Evolutionary conservation across 2,329 filamentous ascomycete species (phyloP).

Genomic region (Chaetothyriales sp.): DNA sequence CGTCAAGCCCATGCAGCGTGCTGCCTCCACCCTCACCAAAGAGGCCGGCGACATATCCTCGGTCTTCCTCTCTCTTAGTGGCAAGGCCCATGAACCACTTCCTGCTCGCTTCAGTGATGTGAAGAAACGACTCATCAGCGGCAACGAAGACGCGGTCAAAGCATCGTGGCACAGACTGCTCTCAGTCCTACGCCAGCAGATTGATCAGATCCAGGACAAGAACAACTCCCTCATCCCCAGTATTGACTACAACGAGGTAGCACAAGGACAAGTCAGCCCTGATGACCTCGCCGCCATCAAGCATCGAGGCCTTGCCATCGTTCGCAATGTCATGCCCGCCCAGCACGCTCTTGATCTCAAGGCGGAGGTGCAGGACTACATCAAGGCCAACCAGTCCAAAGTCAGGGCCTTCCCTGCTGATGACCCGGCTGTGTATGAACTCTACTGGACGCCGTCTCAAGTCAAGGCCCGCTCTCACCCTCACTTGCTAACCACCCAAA

Average conservation of each 20-base stretch:
- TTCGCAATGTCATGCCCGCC: slow-evolving; percentile 50
- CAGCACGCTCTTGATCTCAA: slow-evolving; percentile 51
- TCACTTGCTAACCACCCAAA: slow-evolving; percentile 46
- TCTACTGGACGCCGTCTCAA: slow-evolving; percentile 61
- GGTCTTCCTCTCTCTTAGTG: slow-evolving; percentile 33
- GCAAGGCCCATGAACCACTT: slow-evolving; percentile 28
- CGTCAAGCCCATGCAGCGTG: slow-evolving; percentile 2
- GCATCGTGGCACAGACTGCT: slow-evolving; percentile 30
- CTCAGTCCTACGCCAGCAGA: slow-evolving; percentile 25
- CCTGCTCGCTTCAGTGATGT: slow-evolving; percentile 28
- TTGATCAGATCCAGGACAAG: slow-evolving; percentile 26
- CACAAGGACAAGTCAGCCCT: slow-evolving; percentile 23
- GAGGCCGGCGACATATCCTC: slow-evolving; percentile 33
- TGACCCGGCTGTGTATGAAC: slow-evolving; percentile 55
- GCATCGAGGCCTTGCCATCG: slow-evolving; percentile 48
- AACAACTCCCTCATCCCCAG: slow-evolving; percentile 30
- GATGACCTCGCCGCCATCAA: slow-evolving; percentile 35
- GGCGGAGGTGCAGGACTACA: slow-evolving; percentile 48
- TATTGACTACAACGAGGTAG: slow-evolving; percentile 27
- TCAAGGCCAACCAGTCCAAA: slow-evolving; percentile 40
- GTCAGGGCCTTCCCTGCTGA: slow-evolving; percentile 48
- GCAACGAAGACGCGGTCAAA: slow-evolving; percentile 26
- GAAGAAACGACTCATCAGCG: slow-evolving; percentile 25
- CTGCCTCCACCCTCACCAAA: slow-evolving; percentile 25
- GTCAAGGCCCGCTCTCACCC: slow-evolving; percentile 52